These are phyloP conservation scores for Vanrija sp. DNA, from an alignment of 1,284 basidiomycete species.

Conservation along the genomic window DNA sequence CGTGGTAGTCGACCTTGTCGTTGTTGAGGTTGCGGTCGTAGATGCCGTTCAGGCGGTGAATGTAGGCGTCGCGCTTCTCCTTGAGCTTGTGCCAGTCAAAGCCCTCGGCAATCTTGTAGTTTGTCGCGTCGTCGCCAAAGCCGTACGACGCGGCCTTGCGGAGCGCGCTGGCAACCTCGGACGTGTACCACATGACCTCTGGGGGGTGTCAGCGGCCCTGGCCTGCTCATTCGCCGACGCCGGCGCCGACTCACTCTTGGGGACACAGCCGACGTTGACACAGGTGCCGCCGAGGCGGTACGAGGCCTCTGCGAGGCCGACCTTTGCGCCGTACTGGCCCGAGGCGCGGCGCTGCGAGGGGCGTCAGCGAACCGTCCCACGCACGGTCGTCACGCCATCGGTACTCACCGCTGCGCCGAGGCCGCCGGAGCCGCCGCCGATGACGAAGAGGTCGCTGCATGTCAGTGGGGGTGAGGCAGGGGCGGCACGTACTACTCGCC, in stretches of 20 bases:
- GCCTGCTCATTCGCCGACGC: conserved; percentile 55
- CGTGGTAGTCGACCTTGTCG: conserved; percentile 85
- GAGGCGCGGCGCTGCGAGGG: conserved; percentile 65
- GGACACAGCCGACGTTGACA: conserved; percentile 61
- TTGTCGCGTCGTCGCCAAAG: conserved; percentile 56
- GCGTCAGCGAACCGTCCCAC: not conserved
- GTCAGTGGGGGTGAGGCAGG: not conserved
- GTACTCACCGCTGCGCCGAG: conserved; percentile 46
- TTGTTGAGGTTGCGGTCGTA: conserved; percentile 84
- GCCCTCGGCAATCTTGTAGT: conserved; percentile 54
- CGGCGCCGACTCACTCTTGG: conserved; percentile 28
- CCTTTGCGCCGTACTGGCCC: conserved; percentile 88
- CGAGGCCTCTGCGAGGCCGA: conserved; percentile 78
- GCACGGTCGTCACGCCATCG: not conserved
- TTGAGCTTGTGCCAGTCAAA: conserved; percentile 93
- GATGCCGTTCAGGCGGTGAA: conserved; percentile 82
- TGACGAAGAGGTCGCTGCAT: conserved; percentile 44
- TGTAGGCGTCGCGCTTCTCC: conserved; percentile 91
- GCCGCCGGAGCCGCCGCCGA: conserved; percentile 49
- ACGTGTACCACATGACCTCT: conserved; percentile 99
- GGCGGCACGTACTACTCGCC: conserved; percentile 41
- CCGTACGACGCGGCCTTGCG: conserved; percentile 71
- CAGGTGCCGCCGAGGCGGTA: conserved; percentile 87
- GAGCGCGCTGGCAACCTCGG: conserved; percentile 83
- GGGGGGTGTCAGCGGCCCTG: conserved; percentile 59